A percentile compares a stretch with the other conserved stretches of the same genome.
These are phyloP conservation scores for Aspergillus thermomutatus DNA, from an alignment of 2,329 filamentous ascomycete genomes.

Conservation along the genomic window DNA sequence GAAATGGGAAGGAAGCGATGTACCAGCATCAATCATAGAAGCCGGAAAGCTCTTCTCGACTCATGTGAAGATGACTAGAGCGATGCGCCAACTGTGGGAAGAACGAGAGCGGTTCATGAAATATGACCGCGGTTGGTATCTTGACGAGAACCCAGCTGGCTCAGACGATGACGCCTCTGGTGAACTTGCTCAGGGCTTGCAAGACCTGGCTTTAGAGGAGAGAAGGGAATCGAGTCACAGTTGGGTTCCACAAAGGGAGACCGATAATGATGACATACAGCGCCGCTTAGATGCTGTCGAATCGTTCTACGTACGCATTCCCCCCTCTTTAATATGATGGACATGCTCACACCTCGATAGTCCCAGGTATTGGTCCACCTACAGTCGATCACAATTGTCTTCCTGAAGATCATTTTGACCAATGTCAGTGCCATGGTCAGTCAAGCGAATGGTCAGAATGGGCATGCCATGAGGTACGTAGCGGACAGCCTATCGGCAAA, in stretches of 20 bases:
- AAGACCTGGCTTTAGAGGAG: conserved; percentile 20
- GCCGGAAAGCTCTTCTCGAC: conserved; percentile 88
- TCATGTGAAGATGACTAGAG: conserved; percentile 85
- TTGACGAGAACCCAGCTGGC: conserved; percentile 39
- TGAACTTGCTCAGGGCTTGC: conserved; percentile 33
- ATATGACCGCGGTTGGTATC: conserved; percentile 85
- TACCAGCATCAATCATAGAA: conserved; percentile 91
- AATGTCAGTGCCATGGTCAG: conserved; percentile 85
- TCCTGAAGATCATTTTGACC: conserved; percentile 81
- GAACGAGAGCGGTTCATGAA: conserved; percentile 88
- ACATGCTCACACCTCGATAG: conserved; percentile 41
- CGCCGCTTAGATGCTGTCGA: conserved; percentile 71
- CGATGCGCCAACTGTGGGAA: conserved; percentile 91
- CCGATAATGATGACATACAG: conserved; percentile 38
- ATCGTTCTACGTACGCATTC: conserved; percentile 71
- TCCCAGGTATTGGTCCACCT: conserved; percentile 74
- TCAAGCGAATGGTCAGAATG: conserved; percentile 46
- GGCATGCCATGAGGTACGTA: conserved; percentile 47
- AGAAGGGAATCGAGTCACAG: conserved; percentile 12
- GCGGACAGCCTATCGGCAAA: conserved; percentile 23
- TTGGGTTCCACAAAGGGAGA: conserved; percentile 23
- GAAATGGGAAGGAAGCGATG: conserved; percentile 86
- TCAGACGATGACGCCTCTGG: conserved; percentile 38
- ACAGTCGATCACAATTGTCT: conserved; percentile 88
- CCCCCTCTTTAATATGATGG: conserved; percentile 1